Evolutionary conservation across 257 asterid species (phyloP).

Genomic region (Nicotiana tomentosiformis): DNA sequence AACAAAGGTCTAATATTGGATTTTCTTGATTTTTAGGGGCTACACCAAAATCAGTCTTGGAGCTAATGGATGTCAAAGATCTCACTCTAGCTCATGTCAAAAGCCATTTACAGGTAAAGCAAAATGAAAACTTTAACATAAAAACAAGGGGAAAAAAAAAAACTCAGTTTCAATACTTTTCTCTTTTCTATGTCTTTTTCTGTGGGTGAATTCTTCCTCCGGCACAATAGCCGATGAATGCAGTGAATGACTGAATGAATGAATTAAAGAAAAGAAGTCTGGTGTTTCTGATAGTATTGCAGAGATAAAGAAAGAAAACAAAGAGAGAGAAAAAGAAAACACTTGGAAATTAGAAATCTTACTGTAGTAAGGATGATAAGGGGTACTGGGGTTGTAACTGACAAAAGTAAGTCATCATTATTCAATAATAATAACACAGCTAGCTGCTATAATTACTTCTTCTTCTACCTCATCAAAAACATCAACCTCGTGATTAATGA

Average conservation of each 20-base stretch:
- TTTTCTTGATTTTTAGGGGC: conserved; percentile 49
- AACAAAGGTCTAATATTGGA: background rate
- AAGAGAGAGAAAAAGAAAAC: background rate
- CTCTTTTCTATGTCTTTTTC: conserved; percentile 14
- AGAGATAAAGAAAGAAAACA: conserved; percentile 19
- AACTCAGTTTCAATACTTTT: conserved; percentile 1
- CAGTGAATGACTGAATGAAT: conserved; percentile 47
- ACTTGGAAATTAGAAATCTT: background rate
- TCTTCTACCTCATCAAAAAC: conserved; percentile 38
- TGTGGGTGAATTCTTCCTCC: conserved; percentile 39
- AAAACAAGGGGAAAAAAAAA: background rate
- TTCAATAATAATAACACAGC: conserved; percentile 69
- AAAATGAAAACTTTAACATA: background rate
- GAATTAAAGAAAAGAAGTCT: conserved; percentile 40
- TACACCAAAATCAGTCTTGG: conserved; percentile 88
- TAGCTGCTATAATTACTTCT: background rate
- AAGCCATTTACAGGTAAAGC: conserved; percentile 82
- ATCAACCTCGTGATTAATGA: conserved; percentile 76
- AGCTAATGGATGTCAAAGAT: conserved; percentile 94
- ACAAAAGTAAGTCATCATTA: conserved; percentile 76
- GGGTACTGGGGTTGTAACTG: conserved; percentile 21
- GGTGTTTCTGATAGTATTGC: conserved; percentile 25
- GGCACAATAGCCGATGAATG: conserved; percentile 83
- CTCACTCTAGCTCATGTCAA: conserved; percentile 89
- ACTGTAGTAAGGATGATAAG: background rate